Evolutionary conservation across 805 yeast species (phyloP).

Genomic region (Yamadazyma tumulicola): DNA sequence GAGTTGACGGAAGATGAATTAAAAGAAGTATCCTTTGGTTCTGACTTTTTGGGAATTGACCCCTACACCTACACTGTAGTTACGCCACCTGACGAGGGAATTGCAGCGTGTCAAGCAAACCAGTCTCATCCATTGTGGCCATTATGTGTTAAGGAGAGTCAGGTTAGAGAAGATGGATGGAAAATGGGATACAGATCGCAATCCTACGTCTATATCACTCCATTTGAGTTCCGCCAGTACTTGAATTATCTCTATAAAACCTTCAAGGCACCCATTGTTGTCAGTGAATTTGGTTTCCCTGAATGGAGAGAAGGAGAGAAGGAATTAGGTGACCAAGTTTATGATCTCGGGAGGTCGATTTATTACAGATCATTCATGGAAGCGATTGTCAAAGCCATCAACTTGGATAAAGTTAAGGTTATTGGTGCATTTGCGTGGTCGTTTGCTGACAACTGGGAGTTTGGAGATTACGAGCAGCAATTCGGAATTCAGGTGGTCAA

Average conservation of each 20-base stretch:
- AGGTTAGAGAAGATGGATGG: slow-evolving; percentile 17
- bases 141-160: slow-evolving; percentile 17
- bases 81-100: slow-evolving; percentile 18
- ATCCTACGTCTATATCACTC: slow-evolving; percentile 19
- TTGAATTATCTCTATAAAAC: slow-evolving; percentile 24
- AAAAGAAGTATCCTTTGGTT: slow-evolving; percentile 17
- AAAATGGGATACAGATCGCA: slow-evolving; percentile 19
- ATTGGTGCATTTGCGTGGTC: slow-evolving; percentile 32
- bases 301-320: slow-evolving; percentile 26
- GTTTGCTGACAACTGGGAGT: slow-evolving; percentile 31
- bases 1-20: slow-evolving; percentile 24
- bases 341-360: slow-evolving; percentile 24
- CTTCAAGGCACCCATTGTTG: slow-evolving; percentile 21
- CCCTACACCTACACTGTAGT: slow-evolving; percentile 22
- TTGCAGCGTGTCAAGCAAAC: slow-evolving; percentile 21
- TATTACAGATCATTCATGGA: slow-evolving; percentile 26
- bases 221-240: slow-evolving; percentile 21
- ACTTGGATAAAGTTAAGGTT: slow-evolving; percentile 23
- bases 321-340: slow-evolving; percentile 20
- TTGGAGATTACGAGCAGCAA: slow-evolving; percentile 22
- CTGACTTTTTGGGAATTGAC: slow-evolving; percentile 32
- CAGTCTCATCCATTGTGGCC: slow-evolving; percentile 21
- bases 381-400: slow-evolving; percentile 19
- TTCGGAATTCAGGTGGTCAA: slow-evolving; percentile 23
- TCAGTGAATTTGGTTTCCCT: slow-evolving; percentile 34